These are phyloP conservation scores for Populus ilicifolia DNA, from an alignment of 345 rosid genomes.

Conservation along the genomic window DNA sequence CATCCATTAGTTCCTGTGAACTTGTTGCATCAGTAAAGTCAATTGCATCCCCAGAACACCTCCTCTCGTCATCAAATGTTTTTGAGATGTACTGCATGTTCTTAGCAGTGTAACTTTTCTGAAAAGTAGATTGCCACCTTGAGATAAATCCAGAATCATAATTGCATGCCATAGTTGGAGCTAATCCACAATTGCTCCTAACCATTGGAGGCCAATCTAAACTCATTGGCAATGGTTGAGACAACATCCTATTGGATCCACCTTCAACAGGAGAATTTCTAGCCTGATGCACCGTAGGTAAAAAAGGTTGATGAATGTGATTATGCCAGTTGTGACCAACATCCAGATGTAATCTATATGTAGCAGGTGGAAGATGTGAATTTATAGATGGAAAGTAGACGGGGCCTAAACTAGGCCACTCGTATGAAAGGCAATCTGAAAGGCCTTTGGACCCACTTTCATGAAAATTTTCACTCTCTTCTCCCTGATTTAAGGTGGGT, in stretches of 20 bases:
- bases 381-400: slow-evolving; percentile 66
- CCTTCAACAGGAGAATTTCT: slow-evolving; percentile 65
- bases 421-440: slow-evolving; percentile 64
- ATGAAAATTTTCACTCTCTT: slow-evolving; percentile 32
- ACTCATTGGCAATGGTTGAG: slow-evolving; percentile 82
- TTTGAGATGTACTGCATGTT: slow-evolving; percentile 35
- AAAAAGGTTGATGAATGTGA: slow-evolving; percentile 68
- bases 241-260: slow-evolving; percentile 55
- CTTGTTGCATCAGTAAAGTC: slow-evolving; percentile 62
- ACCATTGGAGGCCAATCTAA: slow-evolving; percentile 97
- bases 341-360: slow-evolving; percentile 93
- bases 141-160: slow-evolving; percentile 70
- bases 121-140: slow-evolving; percentile 48
- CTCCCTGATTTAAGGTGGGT: slow-evolving; percentile 30
- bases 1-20: slow-evolving; percentile 53
- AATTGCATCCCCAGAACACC: slow-evolving; percentile 47
- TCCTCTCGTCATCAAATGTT: slow-evolving; percentile 43
- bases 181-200: slow-evolving; percentile 60
- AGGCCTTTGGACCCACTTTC: slow-evolving; percentile 34
- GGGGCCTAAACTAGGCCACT: slow-evolving; percentile 80
- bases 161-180: slow-evolving; percentile 61
- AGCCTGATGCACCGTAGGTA: slow-evolving; percentile 65
- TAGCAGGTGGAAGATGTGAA: slow-evolving; percentile 77
- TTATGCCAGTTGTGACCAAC: slow-evolving; percentile 83
- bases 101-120: slow-evolving; percentile 44